Base-by-base conservation (phyloP, 2,329 filamentous ascomycete genomes). In the Xylariaceae sp. region DNA sequence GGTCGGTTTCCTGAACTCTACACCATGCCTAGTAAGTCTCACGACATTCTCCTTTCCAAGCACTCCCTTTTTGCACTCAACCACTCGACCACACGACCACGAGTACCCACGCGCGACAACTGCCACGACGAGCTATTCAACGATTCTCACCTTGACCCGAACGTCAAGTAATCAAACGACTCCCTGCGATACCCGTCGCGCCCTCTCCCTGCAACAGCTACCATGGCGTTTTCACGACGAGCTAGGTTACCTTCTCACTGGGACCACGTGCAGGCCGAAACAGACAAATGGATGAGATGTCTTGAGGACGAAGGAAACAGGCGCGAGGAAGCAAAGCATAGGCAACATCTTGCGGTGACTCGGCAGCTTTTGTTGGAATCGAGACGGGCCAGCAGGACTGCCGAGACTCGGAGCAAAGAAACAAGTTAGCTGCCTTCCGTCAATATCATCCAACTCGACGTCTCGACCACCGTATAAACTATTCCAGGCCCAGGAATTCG, bases 1-100 rank as follows among this genome's bases (percentile, higher is more conserved):
- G 19, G 51, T 58, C 53, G 40, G 40, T 41, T 37, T 17, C 14
- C 23, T 21, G 29, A 43, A 37, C 54, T 31, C 26, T 53, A 54
- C 58, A 67, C 59, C 37, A 70, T 70, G 68, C 68, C 65, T 44
- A 69, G 68, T 70, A 69, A 69, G 68, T 68, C 31, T 24, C 21
- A 24, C 14, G 39, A 23, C 34, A n/a, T 24, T 28, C 46, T 60
- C 7, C 44, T 33, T 19, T 11, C 21, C 3, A 29, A 19, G 9
- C 19, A 9, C 43, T 44, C 49, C 31, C 28, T 41, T 50, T 29
- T 28, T 9, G 31, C 28, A 17, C 48, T 24, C 48, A 8, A 43
- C 45, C 31, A 21, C 51, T 23, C 51, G n/a, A 39, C 43, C 19
- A n/a, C 9, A n/a, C n/a, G n/a, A n/a, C 11, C 12, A 26, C 16